Conservation (phyloP, 805 yeast species). For the Jamesozyma piceae region DNA sequence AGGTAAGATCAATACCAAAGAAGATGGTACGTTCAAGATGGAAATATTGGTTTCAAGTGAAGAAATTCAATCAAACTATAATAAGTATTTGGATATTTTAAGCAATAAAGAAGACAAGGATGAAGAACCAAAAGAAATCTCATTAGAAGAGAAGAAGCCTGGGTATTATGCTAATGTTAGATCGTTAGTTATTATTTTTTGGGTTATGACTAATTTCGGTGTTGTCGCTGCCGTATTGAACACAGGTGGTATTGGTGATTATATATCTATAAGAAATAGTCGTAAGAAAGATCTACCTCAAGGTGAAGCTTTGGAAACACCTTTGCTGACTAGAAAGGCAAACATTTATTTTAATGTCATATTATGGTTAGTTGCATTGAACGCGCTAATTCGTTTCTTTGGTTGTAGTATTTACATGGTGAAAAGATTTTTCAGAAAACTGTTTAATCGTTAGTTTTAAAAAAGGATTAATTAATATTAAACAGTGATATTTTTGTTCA, state of each 20-base stretch:
- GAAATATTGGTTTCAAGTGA: slow-evolving; percentile 66
- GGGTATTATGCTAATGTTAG: slow-evolving; percentile 86
- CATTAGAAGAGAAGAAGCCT: slow-evolving; percentile 48
- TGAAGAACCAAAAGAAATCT: slow-evolving; percentile 28
- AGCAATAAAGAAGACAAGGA: slow-evolving; percentile 32
- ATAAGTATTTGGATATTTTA: slow-evolving; percentile 52
- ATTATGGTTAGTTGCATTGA: slow-evolving; percentile 85
- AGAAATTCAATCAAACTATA: slow-evolving; percentile 70
- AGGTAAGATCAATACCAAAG: slow-evolving; percentile 72
- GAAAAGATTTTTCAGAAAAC: slow-evolving; percentile 24
- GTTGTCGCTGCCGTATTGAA: slow-evolving; percentile 76
- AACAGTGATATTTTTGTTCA: too few species aligned
- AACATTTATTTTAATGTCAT: slow-evolving; percentile 71
- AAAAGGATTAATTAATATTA: too few species aligned
- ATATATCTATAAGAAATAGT: slow-evolving; percentile 17
- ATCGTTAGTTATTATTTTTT: slow-evolving; percentile 76
- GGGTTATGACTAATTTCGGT: slow-evolving; percentile 83
- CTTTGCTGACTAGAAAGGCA: slow-evolving; percentile 36
- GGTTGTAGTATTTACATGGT: slow-evolving; percentile 61
- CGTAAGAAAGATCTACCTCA: slow-evolving; percentile 9
- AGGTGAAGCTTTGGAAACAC: slow-evolving; percentile 10
- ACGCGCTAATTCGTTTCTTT: slow-evolving; percentile 73
- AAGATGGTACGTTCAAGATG: slow-evolving; percentile 56
- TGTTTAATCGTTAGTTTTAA: slow-evolving; percentile 6
- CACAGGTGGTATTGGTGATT: slow-evolving; percentile 63